Evolutionary conservation across 2,329 filamentous ascomycete genomes (phyloP).

Genomic region (Septoria petroselini): DNA sequence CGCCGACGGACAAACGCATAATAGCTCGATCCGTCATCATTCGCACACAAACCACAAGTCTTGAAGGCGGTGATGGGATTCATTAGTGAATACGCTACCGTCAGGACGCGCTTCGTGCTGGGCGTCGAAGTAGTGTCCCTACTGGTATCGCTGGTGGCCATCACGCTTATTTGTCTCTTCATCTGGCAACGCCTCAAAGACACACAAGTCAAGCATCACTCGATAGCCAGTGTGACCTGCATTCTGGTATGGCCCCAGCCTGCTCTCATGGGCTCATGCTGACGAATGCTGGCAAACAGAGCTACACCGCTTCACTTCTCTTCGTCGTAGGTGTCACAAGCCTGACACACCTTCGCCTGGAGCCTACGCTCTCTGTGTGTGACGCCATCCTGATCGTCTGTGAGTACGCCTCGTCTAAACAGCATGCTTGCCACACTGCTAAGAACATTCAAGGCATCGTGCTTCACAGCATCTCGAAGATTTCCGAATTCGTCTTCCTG

Average conservation of each 20-base stretch:
- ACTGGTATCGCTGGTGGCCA: conserved; percentile 14
- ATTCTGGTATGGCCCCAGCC: conserved; percentile 3
- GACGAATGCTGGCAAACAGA: conserved; percentile 1
- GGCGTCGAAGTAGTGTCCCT: conserved; percentile 16
- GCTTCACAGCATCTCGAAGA: conserved; percentile 12
- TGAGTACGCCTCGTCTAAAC: neutral
- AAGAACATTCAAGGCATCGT: conserved; percentile 1
- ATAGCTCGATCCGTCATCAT: no score
- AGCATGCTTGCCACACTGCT: neutral
- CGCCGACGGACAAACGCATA: no score
- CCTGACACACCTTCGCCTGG: conserved; percentile 5
- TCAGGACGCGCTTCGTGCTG: conserved; percentile 12
- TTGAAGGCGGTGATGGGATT: conserved; percentile 7
- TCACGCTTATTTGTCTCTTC: conserved; percentile 18
- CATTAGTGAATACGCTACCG: conserved; percentile 12
- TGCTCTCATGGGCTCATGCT: neutral
- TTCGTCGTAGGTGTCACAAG: conserved; percentile 9
- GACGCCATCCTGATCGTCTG: conserved; percentile 9
- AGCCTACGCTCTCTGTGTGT: neutral
- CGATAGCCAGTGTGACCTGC: conserved; percentile 4
- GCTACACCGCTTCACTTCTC: conserved; percentile 7
- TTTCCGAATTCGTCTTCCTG: conserved; percentile 18
- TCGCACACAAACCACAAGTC: no score
- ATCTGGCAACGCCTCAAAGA: conserved; percentile 11
- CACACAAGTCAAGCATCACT: neutral